Base-by-base conservation (phyloP, 2,329 filamentous ascomycete species). In the Aspergillus amoenus region DNA sequence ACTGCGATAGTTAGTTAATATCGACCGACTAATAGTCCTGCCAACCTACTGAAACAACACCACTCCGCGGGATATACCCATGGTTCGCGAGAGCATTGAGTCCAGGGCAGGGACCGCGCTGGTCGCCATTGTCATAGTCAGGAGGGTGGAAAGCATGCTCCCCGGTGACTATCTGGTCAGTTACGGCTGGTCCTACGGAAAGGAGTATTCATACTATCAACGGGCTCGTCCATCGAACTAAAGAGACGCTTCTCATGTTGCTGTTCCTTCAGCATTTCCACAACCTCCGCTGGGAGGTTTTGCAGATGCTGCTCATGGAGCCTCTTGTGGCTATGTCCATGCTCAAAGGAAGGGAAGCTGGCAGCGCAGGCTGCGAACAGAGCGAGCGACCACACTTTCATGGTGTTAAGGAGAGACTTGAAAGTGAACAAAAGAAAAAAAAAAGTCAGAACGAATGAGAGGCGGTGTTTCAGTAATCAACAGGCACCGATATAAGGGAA, bases 61-160 rank as follows among this genome's bases (percentile, higher is more conserved):
- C 57, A 21, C 56, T 45, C 3, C 39, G 57, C 37, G 57, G 57
- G 30, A 59, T 54, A 40, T 59, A 59, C 24, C 57, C 57, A n/a
- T 59, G 57, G 40, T 59, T 59, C 15, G 57, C 57, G 5, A 59
- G 49, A 17, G 57, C 50, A 43, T 59, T 59, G 7, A 59, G 42
- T 2, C 53, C 57, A 2, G 57, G 57, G 15, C 57, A 59, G n/a
- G 57, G 57, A 5, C 53, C 53, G n/a, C 57, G 57, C 58, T 74
- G 70, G 59, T 76, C 74, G 12, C 72, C 73, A 9, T 61, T 61
- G 4, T 64, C 63, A 32, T 70, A 70, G 46, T 71, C 61, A 0
- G 73, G 74, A 1, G 73, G 66, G 9, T 70, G 65, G 54, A 74
- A 76, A 12, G 57, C 58, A 58, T 76, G 69, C 21, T 69, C 58